Evolutionary conservation across 331 rosid species (phyloP).

Genomic region (Rhamnella rubrinervis): DNA sequence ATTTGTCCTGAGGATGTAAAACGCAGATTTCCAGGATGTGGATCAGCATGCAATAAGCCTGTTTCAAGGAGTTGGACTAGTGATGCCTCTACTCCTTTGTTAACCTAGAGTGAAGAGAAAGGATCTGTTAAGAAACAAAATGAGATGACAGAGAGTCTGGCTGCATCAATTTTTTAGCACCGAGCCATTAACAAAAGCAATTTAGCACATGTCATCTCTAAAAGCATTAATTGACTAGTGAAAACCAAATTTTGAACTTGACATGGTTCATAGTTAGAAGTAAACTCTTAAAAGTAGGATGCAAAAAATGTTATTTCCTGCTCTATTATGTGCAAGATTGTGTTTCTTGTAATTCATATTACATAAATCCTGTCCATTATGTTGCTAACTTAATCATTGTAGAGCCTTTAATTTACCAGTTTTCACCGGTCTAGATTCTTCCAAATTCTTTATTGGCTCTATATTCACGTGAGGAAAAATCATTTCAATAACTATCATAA

Average conservation of each 20-base stretch:
- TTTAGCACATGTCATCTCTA: not conserved
- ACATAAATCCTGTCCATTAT: not conserved
- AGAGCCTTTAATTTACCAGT: not conserved
- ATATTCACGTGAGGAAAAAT: not conserved
- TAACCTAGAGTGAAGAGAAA: slow-evolving; percentile 54
- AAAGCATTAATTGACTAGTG: slow-evolving; percentile 1
- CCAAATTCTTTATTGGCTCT: not conserved
- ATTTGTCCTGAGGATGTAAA: slow-evolving; percentile 83
- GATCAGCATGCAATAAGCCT: slow-evolving; percentile 97
- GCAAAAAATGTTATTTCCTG: not conserved
- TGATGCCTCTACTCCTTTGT: slow-evolving; percentile 89
- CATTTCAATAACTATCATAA: slow-evolving; percentile 2
- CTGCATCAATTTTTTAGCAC: slow-evolving; percentile 16
- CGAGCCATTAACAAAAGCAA: not conserved
- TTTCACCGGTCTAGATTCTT: not conserved
- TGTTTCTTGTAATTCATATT: not conserved
- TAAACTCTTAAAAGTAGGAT: slow-evolving; percentile 1
- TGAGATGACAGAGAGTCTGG: slow-evolving; percentile 3
- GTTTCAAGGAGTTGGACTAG: slow-evolving; percentile 96
- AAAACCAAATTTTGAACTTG: slow-evolving; percentile 9
- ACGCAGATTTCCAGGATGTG: slow-evolving; percentile 96
- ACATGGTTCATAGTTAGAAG: not conserved
- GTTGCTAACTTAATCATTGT: not conserved
- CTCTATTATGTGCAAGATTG: not conserved
- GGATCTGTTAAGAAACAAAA: slow-evolving; percentile 9